phyloP scores from a whole-genome alignment of 352 stramenopile genomes.

The Aphanomyces stellatus region DNA sequence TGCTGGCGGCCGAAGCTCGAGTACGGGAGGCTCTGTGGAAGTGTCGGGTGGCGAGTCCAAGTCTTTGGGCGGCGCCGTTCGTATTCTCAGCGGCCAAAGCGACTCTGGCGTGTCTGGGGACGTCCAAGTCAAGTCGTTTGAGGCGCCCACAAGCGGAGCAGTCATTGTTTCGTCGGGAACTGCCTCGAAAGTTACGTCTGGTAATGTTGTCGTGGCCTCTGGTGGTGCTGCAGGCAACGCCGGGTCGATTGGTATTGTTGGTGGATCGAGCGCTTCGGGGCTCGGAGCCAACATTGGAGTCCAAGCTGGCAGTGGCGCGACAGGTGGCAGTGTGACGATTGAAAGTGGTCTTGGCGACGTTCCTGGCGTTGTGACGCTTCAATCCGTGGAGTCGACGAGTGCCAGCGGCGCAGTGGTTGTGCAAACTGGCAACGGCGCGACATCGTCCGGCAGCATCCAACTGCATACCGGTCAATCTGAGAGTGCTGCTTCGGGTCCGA shows the following conservation, averaged over 20 bases:
- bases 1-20: background rate
- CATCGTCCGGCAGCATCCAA: background rate
- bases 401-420: background rate
- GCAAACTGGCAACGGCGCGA: background rate
- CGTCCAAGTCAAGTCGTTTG: background rate
- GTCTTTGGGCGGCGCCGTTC: background rate
- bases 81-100: background rate
- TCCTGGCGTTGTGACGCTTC: background rate
- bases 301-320: slow-evolving; percentile 26
- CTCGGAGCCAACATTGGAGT: slow-evolving; percentile 32
- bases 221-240: slow-evolving; percentile 24
- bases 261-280: slow-evolving; percentile 26
- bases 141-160: background rate
- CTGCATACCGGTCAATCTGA: background rate
- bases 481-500: background rate
- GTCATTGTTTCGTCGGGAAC: slow-evolving; percentile 20
- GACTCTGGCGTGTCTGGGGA: background rate
- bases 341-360: background rate
- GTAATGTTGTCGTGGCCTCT: slow-evolving; percentile 28
- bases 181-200: slow-evolving; percentile 27
- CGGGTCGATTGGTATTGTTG: slow-evolving; percentile 27
- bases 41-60: background rate
- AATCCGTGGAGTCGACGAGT: background rate
- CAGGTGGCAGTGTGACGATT: slow-evolving; percentile 16
- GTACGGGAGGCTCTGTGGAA: background rate